Evolutionary conservation across 1,284 basidiomycete species (phyloP), one percentile per base, ranked within the genome.

Genomic region (Lentinula novae-zelandiae): DNA sequence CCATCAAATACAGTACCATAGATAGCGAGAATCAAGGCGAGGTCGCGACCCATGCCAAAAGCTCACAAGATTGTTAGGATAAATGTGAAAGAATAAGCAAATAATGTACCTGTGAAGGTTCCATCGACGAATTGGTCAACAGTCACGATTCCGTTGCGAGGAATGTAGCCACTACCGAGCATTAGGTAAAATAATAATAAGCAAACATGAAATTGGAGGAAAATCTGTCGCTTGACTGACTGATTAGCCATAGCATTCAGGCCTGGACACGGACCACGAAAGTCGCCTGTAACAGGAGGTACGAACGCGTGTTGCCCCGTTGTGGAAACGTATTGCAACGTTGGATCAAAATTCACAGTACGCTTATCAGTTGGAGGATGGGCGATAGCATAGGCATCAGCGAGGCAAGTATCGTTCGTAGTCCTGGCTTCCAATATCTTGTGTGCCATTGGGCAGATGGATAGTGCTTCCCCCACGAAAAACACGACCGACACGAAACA

Each of bases 251-350:
- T 20, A 12, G 55, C 42, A 44, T 57, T 57, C 9, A 57, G 31
- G 10, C 55, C 55, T 7, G 55, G 55, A 48, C 55, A 57, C 15
- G 55, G 55, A 27, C 55, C 55, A 33, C 55, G 55, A 33, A 27
- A 12, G 15, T 57, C 42, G 44, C 34, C 42, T 13, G 55, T 31
- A 10, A 31, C 55, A 57, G 55, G 55, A 27, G 55, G 20, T 5
- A 57, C n/a, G 12, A 38, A 38, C 7, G 36, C 36, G 36, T 38
- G 36, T 15, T 46, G 20, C 9, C 49, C 49, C 6, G 49, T 51
- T 12, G 49, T 51, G 7, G 49, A 51, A 51, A 51, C 49, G 49
- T 51, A 51, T 51, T 51, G 49, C 13, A 22, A 7, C 7, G 7
- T 15, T 5, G 49, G 22, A 27, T 51, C 49, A 34, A 51, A 51